phyloP scores from a whole-genome alignment of 768 basidiomycete genomes.

The Chlorophyllum brunneum region DNA sequence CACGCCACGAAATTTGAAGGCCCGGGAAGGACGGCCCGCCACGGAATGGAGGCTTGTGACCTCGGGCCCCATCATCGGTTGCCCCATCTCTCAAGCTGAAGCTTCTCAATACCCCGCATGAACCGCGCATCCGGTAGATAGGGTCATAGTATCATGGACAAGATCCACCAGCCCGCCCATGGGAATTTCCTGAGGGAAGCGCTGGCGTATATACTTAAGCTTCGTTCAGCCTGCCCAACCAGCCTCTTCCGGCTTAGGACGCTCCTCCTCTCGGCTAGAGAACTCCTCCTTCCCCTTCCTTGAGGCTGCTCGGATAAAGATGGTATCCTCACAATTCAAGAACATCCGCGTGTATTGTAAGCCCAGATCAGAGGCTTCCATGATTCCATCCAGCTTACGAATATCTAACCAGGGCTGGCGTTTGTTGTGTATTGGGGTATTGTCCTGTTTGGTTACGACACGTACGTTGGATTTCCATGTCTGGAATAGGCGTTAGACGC shows the following conservation, averaged over 20 bases:
- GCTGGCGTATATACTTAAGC: conserved; percentile 8
- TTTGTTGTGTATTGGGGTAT: conserved; percentile 78
- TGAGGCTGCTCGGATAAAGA: neutral
- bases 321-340: neutral
- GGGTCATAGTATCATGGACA: neutral
- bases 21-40: conserved; percentile 3
- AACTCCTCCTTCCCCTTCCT: neutral
- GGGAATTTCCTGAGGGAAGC: neutral
- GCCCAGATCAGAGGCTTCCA: no score
- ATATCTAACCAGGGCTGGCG: conserved; percentile 56
- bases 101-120: conserved; percentile 7
- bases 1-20: neutral
- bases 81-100: neutral
- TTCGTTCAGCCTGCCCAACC: neutral
- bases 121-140: neutral
- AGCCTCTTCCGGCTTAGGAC: neutral
- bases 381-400: no score
- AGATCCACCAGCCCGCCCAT: neutral
- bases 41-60: conserved; percentile 3
- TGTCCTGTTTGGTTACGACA: conserved; percentile 80
- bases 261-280: neutral
- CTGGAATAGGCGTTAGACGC: neutral
- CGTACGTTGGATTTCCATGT: conserved; percentile 36
- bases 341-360: no score
- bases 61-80: conserved; percentile 2